Evolutionary conservation across 768 basidiomycete genomes (phyloP), one percentile per base, ranked within the genome.

Genomic region (Postia placenta): DNA sequence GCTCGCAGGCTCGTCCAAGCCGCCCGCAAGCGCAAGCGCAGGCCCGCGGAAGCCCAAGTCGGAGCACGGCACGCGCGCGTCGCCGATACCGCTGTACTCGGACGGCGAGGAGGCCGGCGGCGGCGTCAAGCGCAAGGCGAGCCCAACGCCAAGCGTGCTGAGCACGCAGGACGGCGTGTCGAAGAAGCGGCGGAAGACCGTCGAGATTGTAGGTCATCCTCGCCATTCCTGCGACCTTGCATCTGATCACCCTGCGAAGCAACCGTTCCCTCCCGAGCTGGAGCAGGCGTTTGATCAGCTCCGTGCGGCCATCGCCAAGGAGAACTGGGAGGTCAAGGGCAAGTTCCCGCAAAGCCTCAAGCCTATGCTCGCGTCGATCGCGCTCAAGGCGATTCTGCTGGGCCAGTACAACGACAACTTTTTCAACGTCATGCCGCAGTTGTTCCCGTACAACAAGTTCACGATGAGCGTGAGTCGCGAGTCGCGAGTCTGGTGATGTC

Each of bases 391-490:
- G 0, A 80, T 95, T 58, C 71, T 76, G 23, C 74, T 88, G n/a
- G 87, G 84, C 64, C 83, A 94, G 62, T 96, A 95, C 66, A 87
- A 91, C 53, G 93, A 95, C 15, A 79, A 87, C 58, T 95, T 95
- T 65, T 97, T 95, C 69, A 84, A 81, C 58, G 72, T 86, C 17
- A 87, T 97, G 81, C 91, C 94, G 0, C 74, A 68, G 20, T 64
- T 95, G 33, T 92, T 98, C 59, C 92, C 92, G 0, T 98, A 97
- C 62, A 99, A 99, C 69, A 83, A 85, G 55, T 99, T 89, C 64
- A 95, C 91, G 0, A 92, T 97, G 84, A 87, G 78, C 44, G 85
- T 88, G 47, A 45, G 84, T 74, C 15, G 24, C 24, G 5, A 25
- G 24, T 35, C 30, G 45, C n/a, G 15, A 24, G 38, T 17, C 36